Evolutionary conservation across 1,284 basidiomycete species (phyloP), one percentile per base, ranked within the genome.

Genomic region (Heterobasidion occidentale): DNA sequence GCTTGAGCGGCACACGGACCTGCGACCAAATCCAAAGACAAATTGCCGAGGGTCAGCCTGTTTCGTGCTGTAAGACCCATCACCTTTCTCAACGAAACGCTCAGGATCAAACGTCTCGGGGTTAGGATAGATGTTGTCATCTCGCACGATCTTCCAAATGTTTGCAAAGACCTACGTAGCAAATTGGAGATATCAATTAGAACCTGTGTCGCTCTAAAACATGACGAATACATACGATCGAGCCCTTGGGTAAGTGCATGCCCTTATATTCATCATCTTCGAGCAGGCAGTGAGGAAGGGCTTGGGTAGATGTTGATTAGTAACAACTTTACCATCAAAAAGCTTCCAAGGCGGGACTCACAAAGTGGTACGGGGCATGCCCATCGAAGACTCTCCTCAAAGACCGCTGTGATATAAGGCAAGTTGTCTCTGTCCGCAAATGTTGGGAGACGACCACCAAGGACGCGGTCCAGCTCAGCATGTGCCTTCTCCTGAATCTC

Each of bases 11-110:
- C 38, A 11, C 11, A 42, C 38, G n/a, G 4, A 42, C 38, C 38
- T 38, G 51, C 82, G 68, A 19, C 81, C 81, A 61, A 80, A 83
- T 5, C 82, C 82, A 65, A 81, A 83, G 1, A 76, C 72, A 59
- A 75, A 79, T 46, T 70, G 69, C 42, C 72, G 68, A 42, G 38
- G 38, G 38, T 42, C 38, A 11, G 38, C 38, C 38, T 42, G 38
- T 42, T 42, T 42, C 12, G 38, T 42, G n/a, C 7, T 42, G 38
- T 42, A n/a, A n/a, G 38, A 12, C n/a, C 12, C 38, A 42, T 42
- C 38, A 7, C 38, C 8, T 11, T 66, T 58, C 45, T 71, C 69
- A 53, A 82, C 58, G 60, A 73, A 81, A 3, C 81, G 70, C 34
- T 79, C 78, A 0, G 81, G 81, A 19, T 70, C 65, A 64, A 83